Conservation (phyloP, 306 rosid genomes). For the Acacia melanoxylon region DNA sequence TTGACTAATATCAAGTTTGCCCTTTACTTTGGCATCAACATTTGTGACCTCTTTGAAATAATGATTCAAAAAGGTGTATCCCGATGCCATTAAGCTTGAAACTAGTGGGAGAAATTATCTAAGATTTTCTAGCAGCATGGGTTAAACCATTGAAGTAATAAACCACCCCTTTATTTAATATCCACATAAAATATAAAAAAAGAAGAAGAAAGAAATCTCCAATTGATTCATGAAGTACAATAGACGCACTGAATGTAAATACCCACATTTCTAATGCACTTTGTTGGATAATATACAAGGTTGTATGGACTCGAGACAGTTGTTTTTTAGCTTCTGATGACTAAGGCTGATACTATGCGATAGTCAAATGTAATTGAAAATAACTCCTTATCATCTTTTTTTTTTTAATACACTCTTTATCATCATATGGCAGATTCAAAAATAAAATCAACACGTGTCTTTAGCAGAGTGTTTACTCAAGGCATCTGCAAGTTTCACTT, state of each 20-base stretch:
- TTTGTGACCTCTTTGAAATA: constrained; percentile 73
- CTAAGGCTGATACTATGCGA: background rate
- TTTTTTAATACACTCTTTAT: background rate
- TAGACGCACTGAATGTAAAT: constrained; percentile 32
- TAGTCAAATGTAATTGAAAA: background rate
- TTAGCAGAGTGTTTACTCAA: constrained; percentile 8
- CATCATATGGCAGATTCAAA: background rate
- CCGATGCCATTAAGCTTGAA: constrained; percentile 53
- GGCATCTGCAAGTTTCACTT: constrained; percentile 5
- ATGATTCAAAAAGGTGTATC: constrained; percentile 86
- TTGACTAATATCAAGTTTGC: constrained; percentile 56
- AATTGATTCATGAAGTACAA: constrained; percentile 28
- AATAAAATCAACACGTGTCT: background rate
- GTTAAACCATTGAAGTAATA: constrained; percentile 10
- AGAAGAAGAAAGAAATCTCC: background rate
- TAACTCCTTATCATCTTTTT: background rate
- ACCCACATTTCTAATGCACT: background rate
- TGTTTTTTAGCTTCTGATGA: background rate
- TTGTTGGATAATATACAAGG: background rate
- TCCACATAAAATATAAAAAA: background rate
- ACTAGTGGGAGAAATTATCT: constrained; percentile 19
- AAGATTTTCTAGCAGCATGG: background rate
- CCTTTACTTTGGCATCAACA: constrained; percentile 67
- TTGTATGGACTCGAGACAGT: background rate
- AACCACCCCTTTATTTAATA: constrained; percentile 12